Evolutionary conservation across 1,139 yeast species (phyloP), one percentile per base, ranked within the genome.

Genomic region (Geotrichum reessii): DNA sequence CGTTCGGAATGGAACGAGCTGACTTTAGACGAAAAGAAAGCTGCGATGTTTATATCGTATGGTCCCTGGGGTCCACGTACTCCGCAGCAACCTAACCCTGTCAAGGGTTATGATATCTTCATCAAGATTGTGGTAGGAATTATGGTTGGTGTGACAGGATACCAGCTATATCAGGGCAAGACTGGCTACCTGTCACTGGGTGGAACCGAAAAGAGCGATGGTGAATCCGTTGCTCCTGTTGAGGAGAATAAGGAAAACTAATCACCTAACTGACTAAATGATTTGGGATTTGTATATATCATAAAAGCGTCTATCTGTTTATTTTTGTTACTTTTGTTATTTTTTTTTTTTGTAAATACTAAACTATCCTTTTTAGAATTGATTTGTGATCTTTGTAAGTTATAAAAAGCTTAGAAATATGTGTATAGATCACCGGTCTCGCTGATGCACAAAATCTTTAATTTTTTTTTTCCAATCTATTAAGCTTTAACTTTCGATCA

Each of bases 11-110:
- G 81, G 81, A 65, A 62, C 24, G 63, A 61, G 2, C 65, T 78
- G 66, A 63, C 73, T 8, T 58, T 48, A 3, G 71, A 69, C 8
- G 81, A 78, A 61, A 67, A 67, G 64, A 65, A 67, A 52, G 77
- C 78, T 21, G 66, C 71, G 21, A 70, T 70, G 69, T 74, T 62
- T 60, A 66, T 73, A 12, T 69, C 71, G 62, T 74, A 64, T 58
- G 77, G 77, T 0, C 69, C 73, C 9, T 74, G 77, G 76, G 77
- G 77, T 0, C 75, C 77, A 14, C 67, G 77, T 19, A 63, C 67
- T 17, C 51, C 63, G 1, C 54, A 59, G 14, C 62, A 62, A 9
- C 61, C 60, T 8, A 65, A 68, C 50, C 69, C 69, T 1, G 73
- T 71, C 12, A 50, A 48, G 9, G 64, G 69, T 14, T 71, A 71